Conservation (phyloP, 306 rosid genomes). For the Leucaena leucocephala region DNA sequence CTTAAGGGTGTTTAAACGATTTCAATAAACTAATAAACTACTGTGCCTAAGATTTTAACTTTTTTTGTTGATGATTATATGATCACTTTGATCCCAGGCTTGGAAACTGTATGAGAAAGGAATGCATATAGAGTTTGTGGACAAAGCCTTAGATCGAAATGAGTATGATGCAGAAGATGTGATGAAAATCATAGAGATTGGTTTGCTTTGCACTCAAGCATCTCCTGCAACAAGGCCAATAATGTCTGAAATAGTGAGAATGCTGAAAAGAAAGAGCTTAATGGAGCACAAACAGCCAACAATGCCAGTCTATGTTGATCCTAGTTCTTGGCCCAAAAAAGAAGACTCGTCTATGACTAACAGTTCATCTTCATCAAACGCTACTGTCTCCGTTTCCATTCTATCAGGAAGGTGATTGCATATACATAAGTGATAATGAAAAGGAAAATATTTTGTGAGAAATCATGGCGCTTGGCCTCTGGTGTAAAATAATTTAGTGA, state of each 20-base stretch:
- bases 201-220: not conserved
- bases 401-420: conserved; percentile 1
- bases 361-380: not conserved
- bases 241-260: conserved; percentile 4
- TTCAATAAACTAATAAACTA: not conserved
- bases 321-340: not conserved
- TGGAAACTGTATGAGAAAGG: not conserved
- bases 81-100: not conserved
- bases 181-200: conserved; percentile 1
- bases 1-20: not conserved
- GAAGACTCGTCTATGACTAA: not conserved
- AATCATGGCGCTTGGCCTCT: no score
- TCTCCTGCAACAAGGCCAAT: not conserved
- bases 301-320: not conserved
- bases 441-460: no score
- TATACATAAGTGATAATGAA: no score
- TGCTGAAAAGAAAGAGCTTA: conserved; percentile 10
- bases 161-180: not conserved
- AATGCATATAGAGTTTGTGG: not conserved
- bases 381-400: not conserved
- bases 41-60: no score
- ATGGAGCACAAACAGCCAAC: not conserved
- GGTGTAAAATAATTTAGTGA: no score
- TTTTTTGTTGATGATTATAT: not conserved
- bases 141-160: not conserved